Evolutionary conservation across 179 eudicot species (phyloP).

Genomic region (Vitellaria paradoxa): DNA sequence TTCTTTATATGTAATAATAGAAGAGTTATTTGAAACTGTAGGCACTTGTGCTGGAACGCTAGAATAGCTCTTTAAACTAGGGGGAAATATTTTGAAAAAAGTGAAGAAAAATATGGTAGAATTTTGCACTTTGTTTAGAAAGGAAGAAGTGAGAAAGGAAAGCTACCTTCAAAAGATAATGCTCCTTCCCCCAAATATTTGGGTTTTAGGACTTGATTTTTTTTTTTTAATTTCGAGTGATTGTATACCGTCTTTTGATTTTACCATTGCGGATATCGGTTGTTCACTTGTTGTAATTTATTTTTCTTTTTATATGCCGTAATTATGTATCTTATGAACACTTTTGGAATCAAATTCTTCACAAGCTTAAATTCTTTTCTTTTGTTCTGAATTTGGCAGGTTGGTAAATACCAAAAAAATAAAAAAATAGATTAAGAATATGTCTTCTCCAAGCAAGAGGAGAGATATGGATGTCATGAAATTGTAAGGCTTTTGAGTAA

Average conservation of each 20-base stretch:
- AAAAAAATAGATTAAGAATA: constrained; percentile 21
- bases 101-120: neutral
- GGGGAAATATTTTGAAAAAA: neutral
- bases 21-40: neutral
- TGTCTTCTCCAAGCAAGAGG: constrained; percentile 95
- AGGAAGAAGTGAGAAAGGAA: no score
- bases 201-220: neutral
- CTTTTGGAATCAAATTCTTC: neutral
- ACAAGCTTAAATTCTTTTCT: neutral
- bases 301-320: neutral
- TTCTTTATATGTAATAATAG: neutral
- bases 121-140: neutral
- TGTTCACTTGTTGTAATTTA: neutral
- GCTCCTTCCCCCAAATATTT: neutral
- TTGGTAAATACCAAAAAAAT: neutral
- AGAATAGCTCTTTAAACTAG: neutral
- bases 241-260: neutral
- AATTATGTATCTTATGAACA: neutral
- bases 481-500: constrained; percentile 47
- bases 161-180: neutral
- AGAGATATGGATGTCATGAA: constrained; percentile 99
- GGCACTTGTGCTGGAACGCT: neutral
- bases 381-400: constrained; percentile 8
- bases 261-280: neutral
- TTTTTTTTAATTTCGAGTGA: constrained; percentile 1